Evolutionary conservation across 75 land plant species (phyloP).

Genomic region (Sequoia sempervirens): DNA sequence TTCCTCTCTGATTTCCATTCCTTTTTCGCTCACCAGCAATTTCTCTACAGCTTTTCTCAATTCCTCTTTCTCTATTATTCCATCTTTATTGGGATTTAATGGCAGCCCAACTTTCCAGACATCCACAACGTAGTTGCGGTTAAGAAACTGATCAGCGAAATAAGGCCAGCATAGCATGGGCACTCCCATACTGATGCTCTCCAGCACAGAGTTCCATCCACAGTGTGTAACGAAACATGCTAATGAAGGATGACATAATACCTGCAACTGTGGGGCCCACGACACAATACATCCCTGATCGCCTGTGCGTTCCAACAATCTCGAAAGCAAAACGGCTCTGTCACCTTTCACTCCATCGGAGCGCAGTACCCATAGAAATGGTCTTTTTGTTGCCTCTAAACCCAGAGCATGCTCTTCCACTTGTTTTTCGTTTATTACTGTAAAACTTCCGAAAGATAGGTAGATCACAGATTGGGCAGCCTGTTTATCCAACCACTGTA

Average conservation of each 20-base stretch:
- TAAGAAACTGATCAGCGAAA: not conserved
- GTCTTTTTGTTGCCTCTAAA: not conserved
- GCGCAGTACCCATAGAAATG: slow-evolving; percentile 6
- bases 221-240: not conserved
- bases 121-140: slow-evolving; percentile 9
- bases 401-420: slow-evolving; percentile 4
- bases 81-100: not conserved
- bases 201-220: no score
- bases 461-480: slow-evolving; percentile 5
- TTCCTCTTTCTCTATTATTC: slow-evolving; percentile 9
- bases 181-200: no score
- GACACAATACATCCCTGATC: slow-evolving; percentile 1
- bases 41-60: not conserved
- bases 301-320: not conserved
- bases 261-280: slow-evolving; percentile 20
- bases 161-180: no score
- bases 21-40: not conserved
- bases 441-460: slow-evolving; percentile 7
- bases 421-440: not conserved
- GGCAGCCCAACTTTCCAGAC: slow-evolving; percentile 22
- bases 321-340: not conserved
- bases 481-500: not conserved
- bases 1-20: not conserved
- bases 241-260: slow-evolving; percentile 19
- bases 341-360: not conserved